A percentile compares a stretch with the other conserved stretches of the same genome.
These are phyloP conservation scores for Pseudevernia furfuracea DNA, from an alignment of 495 filamentous ascomycete genomes.

Conservation along the genomic window DNA sequence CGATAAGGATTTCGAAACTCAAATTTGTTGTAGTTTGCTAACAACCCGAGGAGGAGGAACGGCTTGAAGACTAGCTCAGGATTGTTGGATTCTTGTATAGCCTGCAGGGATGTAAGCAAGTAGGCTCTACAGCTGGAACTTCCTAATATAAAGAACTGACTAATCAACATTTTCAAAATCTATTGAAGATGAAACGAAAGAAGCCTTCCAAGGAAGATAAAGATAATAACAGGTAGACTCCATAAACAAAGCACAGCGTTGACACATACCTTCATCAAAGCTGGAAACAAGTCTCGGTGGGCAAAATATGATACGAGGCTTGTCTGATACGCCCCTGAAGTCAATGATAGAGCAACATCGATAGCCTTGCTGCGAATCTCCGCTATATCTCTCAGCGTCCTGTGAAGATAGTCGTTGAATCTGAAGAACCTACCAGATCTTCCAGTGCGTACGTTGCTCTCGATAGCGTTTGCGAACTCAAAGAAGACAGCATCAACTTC, in stretches of 20 bases:
- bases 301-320: conserved; percentile 91
- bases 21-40: conserved; percentile 99
- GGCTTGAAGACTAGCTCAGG: conserved; percentile 57
- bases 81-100: conserved; percentile 72
- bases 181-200: neutral
- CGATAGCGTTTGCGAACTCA: conserved; percentile 77
- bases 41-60: conserved; percentile 75
- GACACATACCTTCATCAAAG: conserved; percentile 74
- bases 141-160: neutral
- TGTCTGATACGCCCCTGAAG: conserved; percentile 90
- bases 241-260: neutral
- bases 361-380: conserved; percentile 72
- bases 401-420: conserved; percentile 5
- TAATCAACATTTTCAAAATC: neutral
- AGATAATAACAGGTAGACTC: neutral
- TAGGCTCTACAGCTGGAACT: neutral
- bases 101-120: conserved; percentile 41
- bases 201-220: neutral
- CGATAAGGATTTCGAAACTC: conserved; percentile 97
- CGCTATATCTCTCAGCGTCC: conserved; percentile 39
- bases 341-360: conserved; percentile 69
- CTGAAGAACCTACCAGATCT: conserved; percentile 49
- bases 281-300: conserved; percentile 87
- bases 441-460: conserved; percentile 73
- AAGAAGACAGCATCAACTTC: conserved; percentile 78